These are phyloP conservation scores for Alternaria sp. DNA, from an alignment of 2,329 filamentous ascomycete genomes.

Conservation along the genomic window DNA sequence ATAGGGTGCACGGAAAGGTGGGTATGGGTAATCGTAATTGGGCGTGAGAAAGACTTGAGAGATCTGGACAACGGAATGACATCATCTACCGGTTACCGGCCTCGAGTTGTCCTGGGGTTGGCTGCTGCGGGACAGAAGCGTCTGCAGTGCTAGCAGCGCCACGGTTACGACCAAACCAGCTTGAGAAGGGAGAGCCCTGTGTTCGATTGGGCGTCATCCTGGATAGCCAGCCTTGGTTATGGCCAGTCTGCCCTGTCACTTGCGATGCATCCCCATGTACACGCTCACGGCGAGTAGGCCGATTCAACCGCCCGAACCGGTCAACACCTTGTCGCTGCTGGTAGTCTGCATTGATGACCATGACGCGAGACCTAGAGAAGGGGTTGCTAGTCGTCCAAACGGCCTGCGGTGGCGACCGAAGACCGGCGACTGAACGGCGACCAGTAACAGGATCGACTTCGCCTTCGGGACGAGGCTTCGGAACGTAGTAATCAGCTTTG, in stretches of 20 bases:
- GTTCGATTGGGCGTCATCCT: conserved; percentile 26
- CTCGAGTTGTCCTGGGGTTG: conserved; percentile 50
- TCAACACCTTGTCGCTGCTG: conserved; percentile 26
- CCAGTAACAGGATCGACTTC: conserved; percentile 46
- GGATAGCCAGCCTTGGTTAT: conserved; percentile 36
- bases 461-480: conserved; percentile 80
- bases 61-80: background rate
- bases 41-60: conserved; percentile 6
- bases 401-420: conserved; percentile 46
- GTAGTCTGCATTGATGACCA: conserved; percentile 32
- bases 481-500: conserved; percentile 97
- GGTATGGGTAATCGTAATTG: conserved; percentile 13
- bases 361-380: conserved; percentile 45
- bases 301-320: conserved; percentile 33
- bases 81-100: conserved; percentile 43
- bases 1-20: background rate
- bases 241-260: conserved; percentile 18
- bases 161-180: conserved; percentile 43
- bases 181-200: conserved; percentile 31
- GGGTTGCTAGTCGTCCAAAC: conserved; percentile 46
- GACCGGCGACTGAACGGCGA: conserved; percentile 41
- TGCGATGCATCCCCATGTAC: conserved; percentile 18
- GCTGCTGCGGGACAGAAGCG: conserved; percentile 24
- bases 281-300: conserved; percentile 39
- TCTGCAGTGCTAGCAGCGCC: conserved; percentile 27